Evolutionary conservation across 2,329 filamentous ascomycete species (phyloP).

Genomic region (Tolypocladium paradoxum): DNA sequence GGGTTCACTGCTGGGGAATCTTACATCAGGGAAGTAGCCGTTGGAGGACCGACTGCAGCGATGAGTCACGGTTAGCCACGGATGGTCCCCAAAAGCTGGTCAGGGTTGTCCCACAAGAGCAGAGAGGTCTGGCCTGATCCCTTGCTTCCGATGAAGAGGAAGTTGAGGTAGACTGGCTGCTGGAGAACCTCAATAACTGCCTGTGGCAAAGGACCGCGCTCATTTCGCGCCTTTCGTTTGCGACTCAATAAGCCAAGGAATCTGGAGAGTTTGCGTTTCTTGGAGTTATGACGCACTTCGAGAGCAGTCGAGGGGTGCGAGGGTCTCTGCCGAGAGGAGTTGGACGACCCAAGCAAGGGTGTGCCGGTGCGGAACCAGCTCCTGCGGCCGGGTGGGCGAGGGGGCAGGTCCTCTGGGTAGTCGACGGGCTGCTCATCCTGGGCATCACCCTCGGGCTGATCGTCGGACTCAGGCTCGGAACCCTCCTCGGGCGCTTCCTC

Average conservation of each 20-base stretch:
- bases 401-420: slow-evolving; percentile 1
- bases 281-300: slow-evolving; percentile 7
- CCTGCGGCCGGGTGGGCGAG: slow-evolving; percentile 9
- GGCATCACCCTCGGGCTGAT: background rate
- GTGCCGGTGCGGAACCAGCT: slow-evolving; percentile 16
- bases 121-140: slow-evolving; percentile 25
- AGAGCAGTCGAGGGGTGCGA: slow-evolving; percentile 2
- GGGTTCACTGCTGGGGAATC: slow-evolving; percentile 1
- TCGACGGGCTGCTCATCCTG: slow-evolving; percentile 9
- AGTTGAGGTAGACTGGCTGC: slow-evolving; percentile 18
- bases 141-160: slow-evolving; percentile 24
- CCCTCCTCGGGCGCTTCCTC: background rate
- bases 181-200: background rate
- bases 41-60: slow-evolving; percentile 23
- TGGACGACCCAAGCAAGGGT: slow-evolving; percentile 12
- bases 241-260: slow-evolving; percentile 14
- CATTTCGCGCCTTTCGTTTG: slow-evolving; percentile 15
- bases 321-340: background rate
- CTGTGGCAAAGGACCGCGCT: slow-evolving; percentile 4
- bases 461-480: background rate
- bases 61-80: background rate
- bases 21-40: slow-evolving; percentile 26
- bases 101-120: slow-evolving; percentile 19
- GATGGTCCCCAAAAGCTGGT: background rate
- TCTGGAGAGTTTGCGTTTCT: background rate